A percentile compares a stretch with the other conserved stretches of the same genome.
Evolutionary conservation across 768 basidiomycete genomes (phyloP).

Genomic region (Tricholoma sp.): DNA sequence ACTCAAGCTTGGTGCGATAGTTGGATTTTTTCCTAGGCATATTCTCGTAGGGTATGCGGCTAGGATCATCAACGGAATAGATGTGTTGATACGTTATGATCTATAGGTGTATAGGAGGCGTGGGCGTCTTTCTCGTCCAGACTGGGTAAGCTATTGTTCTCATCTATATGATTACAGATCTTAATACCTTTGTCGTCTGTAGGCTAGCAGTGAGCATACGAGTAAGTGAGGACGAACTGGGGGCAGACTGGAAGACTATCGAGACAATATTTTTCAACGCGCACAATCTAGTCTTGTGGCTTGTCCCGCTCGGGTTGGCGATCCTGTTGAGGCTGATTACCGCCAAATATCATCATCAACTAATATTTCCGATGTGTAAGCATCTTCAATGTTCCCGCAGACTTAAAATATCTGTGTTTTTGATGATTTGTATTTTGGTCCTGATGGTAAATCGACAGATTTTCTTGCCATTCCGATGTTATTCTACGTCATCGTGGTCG

Average conservation of each 20-base stretch:
- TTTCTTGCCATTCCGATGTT: slow-evolving; percentile 74
- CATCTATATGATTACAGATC: not conserved
- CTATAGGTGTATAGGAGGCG: slow-evolving; percentile 86
- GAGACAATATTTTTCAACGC: slow-evolving; percentile 60
- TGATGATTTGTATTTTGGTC: not conserved
- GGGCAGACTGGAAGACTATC: slow-evolving; percentile 59
- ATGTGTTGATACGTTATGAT: not conserved
- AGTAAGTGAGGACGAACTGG: slow-evolving; percentile 73
- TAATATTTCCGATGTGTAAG: slow-evolving; percentile 87
- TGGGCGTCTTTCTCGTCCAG: slow-evolving; percentile 86
- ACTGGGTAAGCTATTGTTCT: slow-evolving; percentile 58
- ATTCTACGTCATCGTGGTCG: slow-evolving; percentile 78
- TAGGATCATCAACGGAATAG: not conserved
- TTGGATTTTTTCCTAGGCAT: slow-evolving; percentile 95
- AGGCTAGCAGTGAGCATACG: slow-evolving; percentile 84
- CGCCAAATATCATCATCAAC: slow-evolving; percentile 74
- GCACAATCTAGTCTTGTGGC: slow-evolving; percentile 72
- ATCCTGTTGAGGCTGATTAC: slow-evolving; percentile 78
- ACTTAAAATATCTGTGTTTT: too few relatives aligned
- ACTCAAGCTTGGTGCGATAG: slow-evolving; percentile 75
- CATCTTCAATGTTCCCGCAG: slow-evolving; percentile 4
- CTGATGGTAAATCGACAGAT: slow-evolving; percentile 36
- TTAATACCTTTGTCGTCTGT: not conserved
- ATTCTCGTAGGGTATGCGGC: slow-evolving; percentile 83
- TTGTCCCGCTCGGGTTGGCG: slow-evolving; percentile 72